Conservation (phyloP, 2,329 filamentous ascomycete species). For the Aspergillus melleus region DNA sequence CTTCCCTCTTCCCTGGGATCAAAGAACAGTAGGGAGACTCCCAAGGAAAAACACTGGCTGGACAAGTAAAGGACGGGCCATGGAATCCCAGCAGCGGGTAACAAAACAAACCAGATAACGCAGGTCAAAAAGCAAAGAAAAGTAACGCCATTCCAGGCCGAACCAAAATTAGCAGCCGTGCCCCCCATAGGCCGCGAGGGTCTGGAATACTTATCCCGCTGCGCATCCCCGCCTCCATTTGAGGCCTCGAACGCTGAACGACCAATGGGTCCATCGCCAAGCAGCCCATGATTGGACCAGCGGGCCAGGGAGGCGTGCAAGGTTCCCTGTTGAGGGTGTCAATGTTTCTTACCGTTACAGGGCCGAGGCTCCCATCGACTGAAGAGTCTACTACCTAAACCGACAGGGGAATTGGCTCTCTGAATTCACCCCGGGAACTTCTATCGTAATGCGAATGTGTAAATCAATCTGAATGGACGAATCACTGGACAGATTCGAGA, state of each 20-base stretch:
- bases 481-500: no score
- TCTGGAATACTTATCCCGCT: constrained; percentile 14
- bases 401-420: neutral
- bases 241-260: constrained; percentile 22
- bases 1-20: neutral
- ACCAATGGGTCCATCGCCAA: constrained; percentile 1
- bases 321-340: constrained; percentile 16
- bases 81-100: neutral
- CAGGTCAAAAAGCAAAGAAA: neutral
- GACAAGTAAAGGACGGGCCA: neutral
- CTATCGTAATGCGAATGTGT: neutral
- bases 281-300: constrained; percentile 14
- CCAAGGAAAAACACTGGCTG: neutral
- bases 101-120: neutral
- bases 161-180: constrained; percentile 20
- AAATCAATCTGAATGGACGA: neutral
- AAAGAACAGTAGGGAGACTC: neutral
- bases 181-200: constrained; percentile 7
- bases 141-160: constrained; percentile 9
- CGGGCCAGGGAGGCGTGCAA: constrained; percentile 13
- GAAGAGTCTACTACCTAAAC: constrained; percentile 2
- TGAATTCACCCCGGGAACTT: neutral
- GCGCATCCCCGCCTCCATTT: constrained; percentile 22
- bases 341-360: constrained; percentile 7
- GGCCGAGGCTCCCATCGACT: constrained; percentile 21